Conservation (phyloP, 108 stramenopile genomes). For the Schizochytrium sp. region DNA sequence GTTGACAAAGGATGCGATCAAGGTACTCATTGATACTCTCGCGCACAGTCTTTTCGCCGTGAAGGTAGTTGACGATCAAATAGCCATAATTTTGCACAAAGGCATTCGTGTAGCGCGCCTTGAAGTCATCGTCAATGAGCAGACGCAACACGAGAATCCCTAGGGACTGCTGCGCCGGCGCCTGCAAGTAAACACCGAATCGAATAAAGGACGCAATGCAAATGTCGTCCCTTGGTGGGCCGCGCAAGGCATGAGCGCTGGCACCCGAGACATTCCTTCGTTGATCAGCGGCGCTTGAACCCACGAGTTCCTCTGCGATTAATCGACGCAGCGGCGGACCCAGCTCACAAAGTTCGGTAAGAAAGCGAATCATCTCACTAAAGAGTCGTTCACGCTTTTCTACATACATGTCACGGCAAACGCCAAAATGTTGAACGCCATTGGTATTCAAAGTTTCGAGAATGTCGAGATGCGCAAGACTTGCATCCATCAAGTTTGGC, state of each 20-base stretch:
- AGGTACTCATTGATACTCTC: neutral
- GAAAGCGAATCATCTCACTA: neutral
- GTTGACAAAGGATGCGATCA: neutral
- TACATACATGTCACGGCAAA: neutral
- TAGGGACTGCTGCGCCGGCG: neutral
- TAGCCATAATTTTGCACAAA: neutral
- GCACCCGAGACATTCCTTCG: neutral
- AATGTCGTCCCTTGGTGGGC: neutral
- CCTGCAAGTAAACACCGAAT: neutral
- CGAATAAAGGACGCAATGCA: neutral
- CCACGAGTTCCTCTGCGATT: neutral
- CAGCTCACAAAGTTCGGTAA: neutral
- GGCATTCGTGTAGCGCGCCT: neutral
- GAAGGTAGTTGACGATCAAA: neutral
- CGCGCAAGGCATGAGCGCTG: neutral
- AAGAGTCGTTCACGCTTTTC: neutral
- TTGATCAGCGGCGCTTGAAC: neutral
- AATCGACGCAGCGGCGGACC: neutral
- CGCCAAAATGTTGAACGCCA: neutral
- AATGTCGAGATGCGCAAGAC: neutral
- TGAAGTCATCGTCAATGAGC: conserved; percentile 1
- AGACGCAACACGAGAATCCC: neutral
- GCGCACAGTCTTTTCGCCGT: neutral
- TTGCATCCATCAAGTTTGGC: neutral
- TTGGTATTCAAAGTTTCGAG: neutral